Evolutionary conservation across 192 early-diverging fungal species (phyloP).

Genomic region (Fimicolochytrium jonesii): DNA sequence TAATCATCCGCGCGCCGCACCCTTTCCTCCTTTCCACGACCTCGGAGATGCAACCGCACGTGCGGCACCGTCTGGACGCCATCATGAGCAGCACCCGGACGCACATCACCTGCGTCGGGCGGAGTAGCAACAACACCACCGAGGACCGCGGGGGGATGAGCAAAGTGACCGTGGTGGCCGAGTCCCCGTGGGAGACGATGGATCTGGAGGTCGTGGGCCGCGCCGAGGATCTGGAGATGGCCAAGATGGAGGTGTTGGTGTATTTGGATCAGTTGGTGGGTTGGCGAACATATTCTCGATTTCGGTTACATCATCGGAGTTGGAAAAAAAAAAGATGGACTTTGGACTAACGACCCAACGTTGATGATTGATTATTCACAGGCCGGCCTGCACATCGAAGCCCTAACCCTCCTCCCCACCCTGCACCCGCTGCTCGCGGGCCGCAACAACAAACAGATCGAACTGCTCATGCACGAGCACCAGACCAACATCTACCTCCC

Average conservation of each 20-base stretch:
- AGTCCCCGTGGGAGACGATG: constrained; percentile 37
- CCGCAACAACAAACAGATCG: constrained; percentile 53
- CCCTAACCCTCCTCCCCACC: constrained; percentile 39
- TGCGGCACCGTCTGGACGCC: constrained; percentile 44
- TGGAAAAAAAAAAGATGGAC: neutral
- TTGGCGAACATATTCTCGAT: too few species aligned
- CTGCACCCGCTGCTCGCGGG: constrained; percentile 72
- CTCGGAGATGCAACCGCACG: constrained; percentile 46
- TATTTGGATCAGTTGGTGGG: constrained; percentile 38
- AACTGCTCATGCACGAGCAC: constrained; percentile 66
- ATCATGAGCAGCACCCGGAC: constrained; percentile 44
- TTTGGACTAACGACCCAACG: neutral
- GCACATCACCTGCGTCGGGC: constrained; percentile 46
- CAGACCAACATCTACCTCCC: constrained; percentile 72
- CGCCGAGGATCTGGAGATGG: constrained; percentile 43
- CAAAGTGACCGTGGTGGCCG: constrained; percentile 2
- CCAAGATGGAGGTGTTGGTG: constrained; percentile 38
- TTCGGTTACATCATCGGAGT: too few species aligned
- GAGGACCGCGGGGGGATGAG: neutral
- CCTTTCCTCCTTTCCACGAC: constrained; percentile 40
- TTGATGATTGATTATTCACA: neutral
- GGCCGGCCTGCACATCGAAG: constrained; percentile 41
- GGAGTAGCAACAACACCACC: constrained; percentile 3
- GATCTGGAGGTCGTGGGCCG: constrained; percentile 54
- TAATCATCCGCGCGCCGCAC: constrained; percentile 42